Percentiles rank a stretch among this genome's conserved stretches.
Conservation (phyloP, 164 flowering plant species). For the Paratinospora sagittata region DNA sequence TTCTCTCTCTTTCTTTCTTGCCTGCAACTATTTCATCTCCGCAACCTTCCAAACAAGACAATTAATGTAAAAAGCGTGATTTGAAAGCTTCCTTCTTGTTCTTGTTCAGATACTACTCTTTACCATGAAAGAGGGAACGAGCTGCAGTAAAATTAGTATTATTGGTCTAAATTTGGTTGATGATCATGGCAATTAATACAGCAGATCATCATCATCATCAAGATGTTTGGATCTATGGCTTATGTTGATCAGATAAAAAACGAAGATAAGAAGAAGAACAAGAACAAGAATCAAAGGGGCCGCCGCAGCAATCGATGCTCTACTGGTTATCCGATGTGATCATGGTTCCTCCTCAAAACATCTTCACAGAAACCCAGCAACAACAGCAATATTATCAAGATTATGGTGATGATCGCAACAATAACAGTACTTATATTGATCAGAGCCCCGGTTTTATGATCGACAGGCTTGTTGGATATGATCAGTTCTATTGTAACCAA, state of each 20-base stretch:
- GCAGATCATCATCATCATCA: background rate
- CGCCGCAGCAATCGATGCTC: background rate
- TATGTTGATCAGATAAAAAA: conserved; percentile 3
- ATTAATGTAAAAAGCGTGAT: conserved; percentile 81
- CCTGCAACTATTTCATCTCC: conserved; percentile 52
- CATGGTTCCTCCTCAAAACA: conserved; percentile 55
- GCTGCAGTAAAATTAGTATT: background rate
- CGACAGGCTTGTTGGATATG: conserved; percentile 24
- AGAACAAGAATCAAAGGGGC: conserved; percentile 7
- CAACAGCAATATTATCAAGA: conserved; percentile 17
- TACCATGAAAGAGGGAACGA: conserved; percentile 19
- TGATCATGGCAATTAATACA: background rate
- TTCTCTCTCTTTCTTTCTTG: conserved; percentile 25
- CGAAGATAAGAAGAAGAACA: conserved; percentile 8
- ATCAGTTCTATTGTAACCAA: conserved; percentile 5
- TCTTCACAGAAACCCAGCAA: conserved; percentile 17
- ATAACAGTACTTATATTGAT: conserved; percentile 10
- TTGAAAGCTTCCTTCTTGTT: conserved; percentile 28
- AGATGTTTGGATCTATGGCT: conserved; percentile 19
- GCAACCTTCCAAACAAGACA: conserved; percentile 86
- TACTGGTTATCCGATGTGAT: conserved; percentile 30
- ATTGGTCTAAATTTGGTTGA: background rate
- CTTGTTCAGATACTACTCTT: conserved; percentile 17
- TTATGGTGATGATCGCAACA: conserved; percentile 24
- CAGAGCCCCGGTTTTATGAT: conserved; percentile 30